phyloP scores from a whole-genome alignment of 2,329 filamentous ascomycete genomes.

The Fusarium torulosum region DNA sequence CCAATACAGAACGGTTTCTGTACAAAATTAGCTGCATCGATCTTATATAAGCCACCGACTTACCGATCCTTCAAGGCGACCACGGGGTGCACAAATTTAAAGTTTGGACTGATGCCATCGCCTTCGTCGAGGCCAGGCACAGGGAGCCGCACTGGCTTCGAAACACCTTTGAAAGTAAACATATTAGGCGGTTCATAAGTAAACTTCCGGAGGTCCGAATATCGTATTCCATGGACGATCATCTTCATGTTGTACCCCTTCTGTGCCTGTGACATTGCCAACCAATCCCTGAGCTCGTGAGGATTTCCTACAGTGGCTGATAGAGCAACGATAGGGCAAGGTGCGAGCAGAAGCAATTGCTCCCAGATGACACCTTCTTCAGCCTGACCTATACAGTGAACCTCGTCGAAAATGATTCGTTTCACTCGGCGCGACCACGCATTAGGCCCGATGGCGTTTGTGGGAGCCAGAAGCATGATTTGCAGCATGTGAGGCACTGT shows the following conservation, averaged over 20 bases:
- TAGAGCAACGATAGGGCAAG: slow-evolving; percentile 82
- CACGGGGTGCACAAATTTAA: slow-evolving; percentile 75
- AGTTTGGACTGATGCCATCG: slow-evolving; percentile 59
- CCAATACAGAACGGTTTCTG: slow-evolving; percentile 70
- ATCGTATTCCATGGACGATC: slow-evolving; percentile 76
- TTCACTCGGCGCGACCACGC: slow-evolving; percentile 76
- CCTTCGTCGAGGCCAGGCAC: slow-evolving; percentile 61
- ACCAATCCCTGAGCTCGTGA: slow-evolving; percentile 76
- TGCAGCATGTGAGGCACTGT: slow-evolving; percentile 84
- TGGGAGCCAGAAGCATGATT: slow-evolving; percentile 77
- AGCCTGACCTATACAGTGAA: slow-evolving; percentile 82
- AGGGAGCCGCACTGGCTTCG: slow-evolving; percentile 56
- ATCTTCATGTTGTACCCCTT: slow-evolving; percentile 75
- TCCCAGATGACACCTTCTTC: slow-evolving; percentile 85
- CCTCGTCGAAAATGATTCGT: slow-evolving; percentile 85
- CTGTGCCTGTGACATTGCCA: slow-evolving; percentile 71
- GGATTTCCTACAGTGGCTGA: slow-evolving; percentile 86
- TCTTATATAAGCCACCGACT: slow-evolving; percentile 16
- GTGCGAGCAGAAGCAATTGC: slow-evolving; percentile 78
- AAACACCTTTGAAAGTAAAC: slow-evolving; percentile 66
- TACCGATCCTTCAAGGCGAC: slow-evolving; percentile 70
- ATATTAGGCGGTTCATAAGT: slow-evolving; percentile 66
- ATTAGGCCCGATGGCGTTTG: slow-evolving; percentile 67
- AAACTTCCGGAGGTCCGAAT: slow-evolving; percentile 84
- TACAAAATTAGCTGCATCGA: slow-evolving; percentile 9